These are phyloP conservation scores for Aotearoamyces nothofagi DNA, from an alignment of 2,329 filamentous ascomycete species.

Conservation along the genomic window DNA sequence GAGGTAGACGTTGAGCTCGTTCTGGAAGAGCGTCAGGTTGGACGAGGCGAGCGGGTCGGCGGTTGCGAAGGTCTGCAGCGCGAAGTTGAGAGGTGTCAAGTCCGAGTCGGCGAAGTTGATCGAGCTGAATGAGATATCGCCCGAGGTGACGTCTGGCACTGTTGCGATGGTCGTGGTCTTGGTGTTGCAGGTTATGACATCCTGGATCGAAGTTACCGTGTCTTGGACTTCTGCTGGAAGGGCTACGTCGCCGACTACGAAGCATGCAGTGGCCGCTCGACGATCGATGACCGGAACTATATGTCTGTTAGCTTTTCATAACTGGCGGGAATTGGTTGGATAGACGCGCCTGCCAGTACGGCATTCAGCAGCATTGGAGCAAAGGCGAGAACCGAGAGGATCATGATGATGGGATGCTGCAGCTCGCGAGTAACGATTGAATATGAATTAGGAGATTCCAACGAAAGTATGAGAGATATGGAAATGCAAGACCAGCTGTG, in stretches of 20 bases:
- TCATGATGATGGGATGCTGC: slow-evolving; percentile 75
- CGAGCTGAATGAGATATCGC: slow-evolving; percentile 31
- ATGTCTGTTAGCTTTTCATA: no score
- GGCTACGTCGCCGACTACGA: slow-evolving; percentile 32
- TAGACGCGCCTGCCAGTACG: no score
- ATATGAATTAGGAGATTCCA: slow-evolving; percentile 22
- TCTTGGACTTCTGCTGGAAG: slow-evolving; percentile 35
- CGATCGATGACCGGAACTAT: no score
- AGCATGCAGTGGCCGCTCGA: slow-evolving; percentile 26
- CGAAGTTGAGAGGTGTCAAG: slow-evolving; percentile 34
- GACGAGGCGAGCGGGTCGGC: slow-evolving; percentile 29
- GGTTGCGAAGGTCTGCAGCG: slow-evolving; percentile 36
- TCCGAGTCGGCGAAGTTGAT: slow-evolving; percentile 38
- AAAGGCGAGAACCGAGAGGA: slow-evolving; percentile 55
- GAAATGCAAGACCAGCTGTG: slow-evolving; percentile 26
- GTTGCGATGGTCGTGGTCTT: slow-evolving; percentile 30
- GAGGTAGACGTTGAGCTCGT: slow-evolving; percentile 37
- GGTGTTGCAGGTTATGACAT: slow-evolving; percentile 32
- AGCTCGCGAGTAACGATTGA: slow-evolving; percentile 84
- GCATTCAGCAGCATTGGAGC: no score
- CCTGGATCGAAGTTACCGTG: slow-evolving; percentile 25
- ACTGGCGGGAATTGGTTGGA: no score
- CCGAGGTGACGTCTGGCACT: slow-evolving; percentile 41
- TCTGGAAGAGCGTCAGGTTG: slow-evolving; percentile 34
- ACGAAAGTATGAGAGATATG: slow-evolving; percentile 8